Percentiles rank a stretch among this genome's conserved stretches.
phyloP scores from a whole-genome alignment of 345 rosid species.

The Citrus maxima region DNA sequence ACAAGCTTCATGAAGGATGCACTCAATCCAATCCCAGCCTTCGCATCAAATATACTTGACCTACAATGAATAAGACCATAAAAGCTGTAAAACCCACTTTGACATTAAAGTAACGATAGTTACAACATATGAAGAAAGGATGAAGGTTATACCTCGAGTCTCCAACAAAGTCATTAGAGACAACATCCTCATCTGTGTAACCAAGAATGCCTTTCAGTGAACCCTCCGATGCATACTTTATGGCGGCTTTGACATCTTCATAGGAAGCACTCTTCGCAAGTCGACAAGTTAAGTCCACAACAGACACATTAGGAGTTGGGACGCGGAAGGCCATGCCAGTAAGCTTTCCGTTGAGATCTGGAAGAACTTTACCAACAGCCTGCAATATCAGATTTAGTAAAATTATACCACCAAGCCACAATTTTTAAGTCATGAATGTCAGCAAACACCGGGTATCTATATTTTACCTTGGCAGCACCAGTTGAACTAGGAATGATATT shows the following conservation, averaged over 20 bases:
- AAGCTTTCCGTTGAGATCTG: conserved; percentile 93
- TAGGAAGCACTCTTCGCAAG: conserved; percentile 91
- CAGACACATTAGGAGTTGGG: conserved; percentile 94
- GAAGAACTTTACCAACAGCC: conserved; percentile 99
- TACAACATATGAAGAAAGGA: neutral
- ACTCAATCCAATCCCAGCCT: conserved; percentile 92
- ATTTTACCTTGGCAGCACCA: conserved; percentile 92
- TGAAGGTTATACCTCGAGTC: conserved; percentile 65
- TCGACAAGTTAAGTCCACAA: conserved; percentile 97
- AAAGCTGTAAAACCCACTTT: neutral
- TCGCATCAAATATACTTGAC: conserved; percentile 98
- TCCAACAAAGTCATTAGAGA: conserved; percentile 88
- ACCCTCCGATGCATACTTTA: conserved; percentile 95
- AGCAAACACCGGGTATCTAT: neutral
- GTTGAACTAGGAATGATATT: conserved; percentile 99
- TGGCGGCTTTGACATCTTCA: conserved; percentile 90
- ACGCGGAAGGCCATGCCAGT: conserved; percentile 99
- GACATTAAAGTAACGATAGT: neutral
- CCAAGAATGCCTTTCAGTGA: conserved; percentile 91
- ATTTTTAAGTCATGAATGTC: neutral
- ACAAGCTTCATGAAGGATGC: conserved; percentile 83
- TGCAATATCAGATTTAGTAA: conserved; percentile 16
- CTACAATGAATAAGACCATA: conserved; percentile 32
- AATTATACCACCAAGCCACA: neutral
- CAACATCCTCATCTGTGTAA: conserved; percentile 95